Conservation (phyloP, 1,284 basidiomycete genomes). For the Moniliella sp. region DNA sequence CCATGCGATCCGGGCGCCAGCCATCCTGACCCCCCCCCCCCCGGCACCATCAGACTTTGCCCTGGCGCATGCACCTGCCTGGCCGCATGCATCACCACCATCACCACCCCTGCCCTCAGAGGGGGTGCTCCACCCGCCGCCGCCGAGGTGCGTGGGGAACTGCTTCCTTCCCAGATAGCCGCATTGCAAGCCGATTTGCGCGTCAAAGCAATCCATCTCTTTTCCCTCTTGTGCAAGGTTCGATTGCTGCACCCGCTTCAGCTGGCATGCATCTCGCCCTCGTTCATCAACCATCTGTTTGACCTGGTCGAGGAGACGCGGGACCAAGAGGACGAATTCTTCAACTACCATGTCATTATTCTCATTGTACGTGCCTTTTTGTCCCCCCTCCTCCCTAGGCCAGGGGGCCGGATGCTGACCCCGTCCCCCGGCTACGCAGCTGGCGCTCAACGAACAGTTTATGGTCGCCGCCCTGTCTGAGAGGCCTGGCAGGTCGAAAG, state of each 20-base stretch:
- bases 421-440: conserved; percentile 1
- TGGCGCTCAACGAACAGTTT: conserved; percentile 88
- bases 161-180: too few species aligned
- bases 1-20: too few species aligned
- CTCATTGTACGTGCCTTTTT: conserved; percentile 44
- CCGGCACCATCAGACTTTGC: too few species aligned
- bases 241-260: conserved; percentile 15
- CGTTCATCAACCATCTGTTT: conserved; percentile 71
- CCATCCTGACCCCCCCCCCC: too few species aligned
- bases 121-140: too few species aligned
- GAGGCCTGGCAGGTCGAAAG: conserved; percentile 3
- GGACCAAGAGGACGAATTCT: conserved; percentile 62
- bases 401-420: neutral
- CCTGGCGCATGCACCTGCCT: too few species aligned
- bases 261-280: conserved; percentile 41
- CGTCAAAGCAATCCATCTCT: conserved; percentile 35
- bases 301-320: conserved; percentile 80
- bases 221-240: conserved; percentile 16
- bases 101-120: too few species aligned
- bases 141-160: too few species aligned
- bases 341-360: conserved; percentile 83
- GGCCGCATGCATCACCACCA: too few species aligned
- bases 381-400: too few species aligned
- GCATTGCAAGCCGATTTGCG: conserved; percentile 17
- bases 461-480: conserved; percentile 50